A percentile compares a stretch with the other conserved stretches of the same genome.
Conservation (phyloP, 1,284 basidiomycete species). For the Cryptococcus sp. region DNA sequence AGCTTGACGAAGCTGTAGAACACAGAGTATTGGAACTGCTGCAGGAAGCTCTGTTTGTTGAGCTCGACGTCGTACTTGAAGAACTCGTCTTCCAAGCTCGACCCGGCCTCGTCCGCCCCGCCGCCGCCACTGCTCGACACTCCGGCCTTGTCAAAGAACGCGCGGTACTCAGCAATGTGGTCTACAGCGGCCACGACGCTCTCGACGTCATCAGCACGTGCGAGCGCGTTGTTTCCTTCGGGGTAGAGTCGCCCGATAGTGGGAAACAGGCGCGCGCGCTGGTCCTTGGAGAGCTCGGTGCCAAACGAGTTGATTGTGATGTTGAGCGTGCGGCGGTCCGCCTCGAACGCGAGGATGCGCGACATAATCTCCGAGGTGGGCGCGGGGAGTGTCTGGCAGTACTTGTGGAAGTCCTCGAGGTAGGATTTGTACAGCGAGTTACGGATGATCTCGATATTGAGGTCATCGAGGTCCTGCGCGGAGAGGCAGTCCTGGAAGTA, state of each 20-base stretch:
- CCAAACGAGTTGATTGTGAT: slow-evolving; percentile 99
- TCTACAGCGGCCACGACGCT: slow-evolving; percentile 88
- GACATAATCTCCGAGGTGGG: slow-evolving; percentile 89
- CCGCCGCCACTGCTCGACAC: slow-evolving; percentile 23
- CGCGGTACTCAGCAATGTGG: slow-evolving; percentile 79
- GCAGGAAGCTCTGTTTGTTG: slow-evolving; percentile 90
- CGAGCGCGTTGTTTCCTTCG: slow-evolving; percentile 90
- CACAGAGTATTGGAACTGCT: slow-evolving; percentile 89
- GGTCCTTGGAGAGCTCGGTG: slow-evolving; percentile 91
- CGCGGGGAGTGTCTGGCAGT: slow-evolving; percentile 71
- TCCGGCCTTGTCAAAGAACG: slow-evolving; percentile 73
- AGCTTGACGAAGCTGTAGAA: slow-evolving; percentile 94
- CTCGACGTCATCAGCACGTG: slow-evolving; percentile 92
- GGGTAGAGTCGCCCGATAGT: slow-evolving; percentile 90
- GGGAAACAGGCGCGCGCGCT: slow-evolving; percentile 93
- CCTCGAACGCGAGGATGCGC: slow-evolving; percentile 88
- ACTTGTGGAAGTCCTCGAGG: slow-evolving; percentile 93
- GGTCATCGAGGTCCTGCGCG: slow-evolving; percentile 93
- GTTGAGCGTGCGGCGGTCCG: slow-evolving; percentile 93
- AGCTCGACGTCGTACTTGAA: slow-evolving; percentile 90
- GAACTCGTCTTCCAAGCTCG: slow-evolving; percentile 84
- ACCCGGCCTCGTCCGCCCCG: slow-evolving; percentile 56
- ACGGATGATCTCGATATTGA: slow-evolving; percentile 99
- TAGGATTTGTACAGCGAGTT: slow-evolving; percentile 99
- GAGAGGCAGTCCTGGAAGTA: slow-evolving; percentile 97